Base-by-base conservation (phyloP, 1,284 basidiomycete species). In the Moniliella sp. region DNA sequence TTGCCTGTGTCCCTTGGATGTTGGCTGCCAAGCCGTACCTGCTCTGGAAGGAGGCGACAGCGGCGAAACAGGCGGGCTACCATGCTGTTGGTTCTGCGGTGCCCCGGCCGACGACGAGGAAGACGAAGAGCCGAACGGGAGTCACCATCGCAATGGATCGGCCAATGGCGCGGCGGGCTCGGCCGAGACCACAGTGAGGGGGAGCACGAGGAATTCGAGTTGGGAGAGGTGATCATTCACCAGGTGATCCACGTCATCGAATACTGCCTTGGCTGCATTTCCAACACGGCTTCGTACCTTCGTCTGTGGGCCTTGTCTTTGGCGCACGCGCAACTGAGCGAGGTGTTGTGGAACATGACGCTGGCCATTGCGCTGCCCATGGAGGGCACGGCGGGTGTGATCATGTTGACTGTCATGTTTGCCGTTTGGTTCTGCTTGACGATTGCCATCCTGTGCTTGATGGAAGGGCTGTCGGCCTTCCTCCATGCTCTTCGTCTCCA, bases 221-320 rank as follows among this genome's bases (percentile, higher is more conserved):
- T 94, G 62, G 70, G 83, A 55, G 88, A 97, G 64, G 73, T 93
- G 30, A 72, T 91, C 26, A 81, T 97, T 39, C 84, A 97, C 65
- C 88, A 94, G 62, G 69, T 91, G 8, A 3, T 15, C 45, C 45
- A 50, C 30, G 91, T 86, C 15, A 93, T 93, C 63, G 91, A 97
- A 66, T 97, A 94, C 67, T 94, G 88, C 60, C 72, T 97, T 23
- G 75, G 86, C 13, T 93, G 88, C 64, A 93, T 99, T 59, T 97
- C 91, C 44, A 93, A 99, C 65, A 99, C 91, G 2, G 91, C 88
- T 5, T 94, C 86, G 14, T 99, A 99, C 65, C 75, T 99, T 32
- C 88, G 88, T 64, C 70, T 99, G 23, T 99, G 88, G 88, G 91
- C 91, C 14, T 70, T 99, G 5, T 97, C 91, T 18, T 72, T 97